Evolutionary conservation across 1,139 yeast species (phyloP), one percentile per base, ranked within the genome.

Genomic region (Yarrowia galli): DNA sequence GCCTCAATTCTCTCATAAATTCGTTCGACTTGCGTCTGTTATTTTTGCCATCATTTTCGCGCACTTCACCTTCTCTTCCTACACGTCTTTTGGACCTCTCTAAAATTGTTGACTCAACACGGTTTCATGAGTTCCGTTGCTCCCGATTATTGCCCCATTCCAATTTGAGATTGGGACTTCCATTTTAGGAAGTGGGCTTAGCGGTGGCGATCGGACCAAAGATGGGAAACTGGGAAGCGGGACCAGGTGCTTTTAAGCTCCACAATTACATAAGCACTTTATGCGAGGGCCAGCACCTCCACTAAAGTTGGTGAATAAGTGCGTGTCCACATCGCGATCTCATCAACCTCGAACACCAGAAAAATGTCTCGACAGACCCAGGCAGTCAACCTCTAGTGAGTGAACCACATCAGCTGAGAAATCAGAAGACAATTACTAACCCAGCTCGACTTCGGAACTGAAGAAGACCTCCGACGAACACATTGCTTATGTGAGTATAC

Each of bases 391-490:
- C 48, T 42, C 6, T 45, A 28, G 60, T 60, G 46, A 43, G 46
- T 43, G 43, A 15, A 8, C 2, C 13, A 6, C 16, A 35, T 5
- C 3, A 2, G 12, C 20, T 6, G 40, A 15, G 3, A 3, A 20
- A 18, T 8, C 3, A 25, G 13, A 16, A 23, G 20, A 12, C 51
- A 28, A 45, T 45, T n/a, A 60, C 67, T 76, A 79, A 15, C 53
- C 73, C 32, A 67, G 72, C 22, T 58, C 64, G 32, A 58, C 64
- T 43, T 58, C 64, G 22, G 79, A 77, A 43, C 71, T 78, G 67
- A 78, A 78, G 69, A 71, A 71, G 42, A 73, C 77, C n/a, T 73
- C 76, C 3, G 80, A 78, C 67, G 80, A 78, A 43, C 76, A 76
- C 61, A 69, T 78, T 28, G 74, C 77, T 3, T 67, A 69, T 67